These are phyloP conservation scores for Ochetophila trinervis DNA, from an alignment of 306 rosid genomes.

Conservation along the genomic window DNA sequence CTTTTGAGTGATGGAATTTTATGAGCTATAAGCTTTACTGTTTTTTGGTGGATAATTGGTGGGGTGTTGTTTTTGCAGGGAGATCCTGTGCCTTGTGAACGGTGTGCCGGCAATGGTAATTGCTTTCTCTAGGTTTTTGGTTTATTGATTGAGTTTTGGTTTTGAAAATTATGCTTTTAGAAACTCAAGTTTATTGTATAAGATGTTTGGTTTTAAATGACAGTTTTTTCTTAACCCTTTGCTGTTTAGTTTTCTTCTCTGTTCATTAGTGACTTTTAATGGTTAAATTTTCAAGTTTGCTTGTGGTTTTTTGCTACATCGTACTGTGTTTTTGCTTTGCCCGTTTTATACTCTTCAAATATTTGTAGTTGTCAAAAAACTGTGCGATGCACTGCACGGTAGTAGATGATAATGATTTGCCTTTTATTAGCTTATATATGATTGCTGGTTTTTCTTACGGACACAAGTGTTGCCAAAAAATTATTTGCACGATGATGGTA, in stretches of 20 bases:
- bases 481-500: too few relatives aligned
- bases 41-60: background rate
- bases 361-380: background rate
- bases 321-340: background rate
- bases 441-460: too few relatives aligned
- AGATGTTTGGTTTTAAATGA: too few relatives aligned
- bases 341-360: background rate
- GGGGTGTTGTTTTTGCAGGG: conserved; percentile 56
- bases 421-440: background rate
- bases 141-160: conserved; percentile 1
- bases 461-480: too few relatives aligned
- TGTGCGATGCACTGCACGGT: background rate
- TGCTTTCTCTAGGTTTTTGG: conserved; percentile 5
- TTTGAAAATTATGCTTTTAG: background rate
- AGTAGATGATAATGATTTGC: background rate
- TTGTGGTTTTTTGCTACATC: background rate
- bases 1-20: conserved; percentile 1
- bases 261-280: background rate
- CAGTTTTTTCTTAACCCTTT: too few relatives aligned
- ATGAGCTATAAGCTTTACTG: background rate
- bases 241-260: background rate
- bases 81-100: conserved; percentile 89
- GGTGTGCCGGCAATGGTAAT: conserved; percentile 94
- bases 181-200: too few relatives aligned
- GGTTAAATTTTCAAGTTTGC: background rate